These are phyloP conservation scores for Ceratocystis cacaofunesta DNA, from an alignment of 2,329 filamentous ascomycete species.

Conservation along the genomic window DNA sequence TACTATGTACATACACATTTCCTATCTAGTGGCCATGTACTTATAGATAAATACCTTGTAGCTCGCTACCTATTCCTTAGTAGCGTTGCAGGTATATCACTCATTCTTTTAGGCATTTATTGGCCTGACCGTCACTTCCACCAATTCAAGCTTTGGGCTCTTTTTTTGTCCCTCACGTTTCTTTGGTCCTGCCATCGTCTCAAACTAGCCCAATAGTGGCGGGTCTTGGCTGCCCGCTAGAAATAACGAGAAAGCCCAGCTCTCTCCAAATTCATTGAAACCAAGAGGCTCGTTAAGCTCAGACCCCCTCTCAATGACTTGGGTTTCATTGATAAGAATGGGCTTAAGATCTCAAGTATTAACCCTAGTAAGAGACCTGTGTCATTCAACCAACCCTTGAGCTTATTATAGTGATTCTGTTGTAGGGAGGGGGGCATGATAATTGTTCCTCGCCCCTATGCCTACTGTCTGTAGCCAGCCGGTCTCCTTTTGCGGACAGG, in stretches of 20 bases:
- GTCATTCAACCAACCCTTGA: background rate
- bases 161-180: background rate
- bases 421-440: background rate
- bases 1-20: background rate
- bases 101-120: background rate
- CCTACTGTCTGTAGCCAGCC: too few species aligned
- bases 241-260: background rate
- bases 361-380: background rate
- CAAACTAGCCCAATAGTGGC: background rate
- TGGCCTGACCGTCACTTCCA: background rate
- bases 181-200: background rate
- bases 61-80: background rate
- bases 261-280: background rate
- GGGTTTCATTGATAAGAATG: background rate
- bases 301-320: background rate
- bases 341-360: background rate
- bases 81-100: slow-evolving; percentile 2
- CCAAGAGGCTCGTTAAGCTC: background rate
- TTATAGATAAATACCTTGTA: background rate
- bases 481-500: background rate
- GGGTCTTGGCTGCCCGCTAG: background rate
- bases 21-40: background rate
- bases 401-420: background rate
- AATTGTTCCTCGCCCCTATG: background rate
- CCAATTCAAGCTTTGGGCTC: background rate